Conservation (phyloP, 2,329 filamentous ascomycete genomes). For the Zopfia rhizophila region DNA sequence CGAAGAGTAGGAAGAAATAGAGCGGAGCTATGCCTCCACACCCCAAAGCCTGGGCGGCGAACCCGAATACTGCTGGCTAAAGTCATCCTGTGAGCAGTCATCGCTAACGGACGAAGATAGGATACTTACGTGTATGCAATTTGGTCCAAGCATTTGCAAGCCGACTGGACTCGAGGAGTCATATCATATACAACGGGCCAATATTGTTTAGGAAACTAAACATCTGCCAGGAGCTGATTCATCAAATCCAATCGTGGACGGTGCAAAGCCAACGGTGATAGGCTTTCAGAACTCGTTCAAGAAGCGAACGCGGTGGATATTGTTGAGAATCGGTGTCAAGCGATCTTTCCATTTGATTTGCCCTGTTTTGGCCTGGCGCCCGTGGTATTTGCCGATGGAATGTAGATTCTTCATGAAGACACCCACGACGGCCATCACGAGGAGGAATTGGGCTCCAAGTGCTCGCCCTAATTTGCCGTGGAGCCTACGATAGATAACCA, state of each 20-base stretch:
- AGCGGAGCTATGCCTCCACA: constrained; percentile 3
- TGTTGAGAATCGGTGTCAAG: constrained; percentile 1
- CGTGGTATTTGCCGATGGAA: too few species aligned
- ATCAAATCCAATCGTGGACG: constrained; percentile 14
- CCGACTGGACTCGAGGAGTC: constrained; percentile 25
- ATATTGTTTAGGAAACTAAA: constrained; percentile 24
- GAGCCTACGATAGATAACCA: too few species aligned
- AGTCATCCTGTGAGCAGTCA: neutral
- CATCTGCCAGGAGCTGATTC: constrained; percentile 20
- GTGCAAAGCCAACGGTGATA: constrained; percentile 5
- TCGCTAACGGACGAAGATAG: neutral
- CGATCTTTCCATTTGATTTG: constrained; percentile 5
- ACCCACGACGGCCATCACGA: too few species aligned
- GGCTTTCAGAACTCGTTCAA: constrained; percentile 8
- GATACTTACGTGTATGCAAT: constrained; percentile 9
- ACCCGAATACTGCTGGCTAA: constrained; percentile 9
- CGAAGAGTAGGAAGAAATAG: constrained; percentile 6
- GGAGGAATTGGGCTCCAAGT: too few species aligned
- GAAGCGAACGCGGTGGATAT: constrained; percentile 5
- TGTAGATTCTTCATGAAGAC: too few species aligned
- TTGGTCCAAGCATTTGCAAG: constrained; percentile 2
- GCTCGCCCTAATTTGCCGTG: too few species aligned
- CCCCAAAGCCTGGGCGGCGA: constrained; percentile 2
- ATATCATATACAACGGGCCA: constrained; percentile 20
- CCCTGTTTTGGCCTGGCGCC: too few species aligned